Percentiles rank a stretch among this genome's conserved stretches.
phyloP scores from a whole-genome alignment of 495 filamentous ascomycete species.

The Penicillium cataractarum region DNA sequence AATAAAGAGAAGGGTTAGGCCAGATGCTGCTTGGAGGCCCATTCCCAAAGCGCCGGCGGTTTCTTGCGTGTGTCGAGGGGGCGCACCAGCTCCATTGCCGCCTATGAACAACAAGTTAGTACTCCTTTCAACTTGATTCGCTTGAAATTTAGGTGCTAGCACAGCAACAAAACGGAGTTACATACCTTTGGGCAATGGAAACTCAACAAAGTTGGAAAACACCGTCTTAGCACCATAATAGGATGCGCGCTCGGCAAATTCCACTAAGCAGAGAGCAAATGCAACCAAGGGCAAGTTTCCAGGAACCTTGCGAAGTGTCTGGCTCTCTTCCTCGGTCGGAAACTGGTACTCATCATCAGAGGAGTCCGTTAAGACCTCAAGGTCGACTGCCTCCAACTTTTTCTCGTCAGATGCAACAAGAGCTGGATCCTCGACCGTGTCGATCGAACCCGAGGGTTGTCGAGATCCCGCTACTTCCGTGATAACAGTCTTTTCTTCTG shows the following conservation, averaged over 20 bases:
- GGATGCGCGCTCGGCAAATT: conserved; percentile 62
- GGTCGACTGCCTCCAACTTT: not conserved
- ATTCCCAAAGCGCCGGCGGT: conserved; percentile 62
- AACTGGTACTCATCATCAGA: conserved; percentile 42
- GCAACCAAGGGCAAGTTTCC: conserved; percentile 50
- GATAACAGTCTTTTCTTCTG: not conserved
- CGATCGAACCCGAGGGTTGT: not conserved
- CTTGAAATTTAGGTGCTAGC: not conserved
- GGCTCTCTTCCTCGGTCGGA: conserved; percentile 61
- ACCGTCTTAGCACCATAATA: conserved; percentile 60
- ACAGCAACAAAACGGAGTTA: not conserved
- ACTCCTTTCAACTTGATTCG: not conserved
- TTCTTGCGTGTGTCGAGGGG: conserved; percentile 54
- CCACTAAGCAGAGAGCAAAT: conserved; percentile 60
- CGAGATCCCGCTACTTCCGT: not conserved
- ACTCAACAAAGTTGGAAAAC: conserved; percentile 63
- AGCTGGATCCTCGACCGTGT: not conserved
- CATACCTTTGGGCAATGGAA: conserved; percentile 50
- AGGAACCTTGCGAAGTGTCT: conserved; percentile 59
- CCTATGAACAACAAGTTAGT: conserved; percentile 25
- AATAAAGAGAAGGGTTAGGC: conserved; percentile 60
- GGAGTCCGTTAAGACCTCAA: not conserved
- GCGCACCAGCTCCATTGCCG: conserved; percentile 66
- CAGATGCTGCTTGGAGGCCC: conserved; percentile 62
- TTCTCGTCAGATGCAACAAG: not conserved